These are phyloP conservation scores for Colletotrichum camelliae DNA, from an alignment of 2,329 filamentous ascomycete species.

Conservation along the genomic window DNA sequence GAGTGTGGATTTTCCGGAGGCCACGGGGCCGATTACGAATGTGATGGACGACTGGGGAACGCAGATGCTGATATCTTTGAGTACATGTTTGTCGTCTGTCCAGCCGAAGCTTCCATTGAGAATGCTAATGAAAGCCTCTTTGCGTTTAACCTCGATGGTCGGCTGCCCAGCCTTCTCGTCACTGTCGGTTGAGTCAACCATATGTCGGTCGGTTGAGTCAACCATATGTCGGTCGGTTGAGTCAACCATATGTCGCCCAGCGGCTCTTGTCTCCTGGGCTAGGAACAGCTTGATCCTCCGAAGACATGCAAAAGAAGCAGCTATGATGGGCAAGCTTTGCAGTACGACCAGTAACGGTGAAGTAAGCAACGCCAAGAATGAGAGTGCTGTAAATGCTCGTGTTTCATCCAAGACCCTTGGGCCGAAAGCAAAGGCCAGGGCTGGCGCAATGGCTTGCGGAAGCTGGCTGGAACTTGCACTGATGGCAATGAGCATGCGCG, in stretches of 20 bases:
- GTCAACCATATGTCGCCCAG: not conserved
- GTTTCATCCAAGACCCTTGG: not conserved
- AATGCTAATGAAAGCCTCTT: not conserved
- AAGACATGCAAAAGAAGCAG: conserved; percentile 18
- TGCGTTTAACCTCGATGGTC: not conserved
- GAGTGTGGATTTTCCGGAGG: conserved; percentile 41
- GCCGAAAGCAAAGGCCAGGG: not conserved
- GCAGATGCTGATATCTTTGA: conserved; percentile 24
- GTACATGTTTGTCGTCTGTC: conserved; percentile 20
- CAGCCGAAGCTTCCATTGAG: conserved; percentile 27
- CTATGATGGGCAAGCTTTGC: conserved; percentile 8
- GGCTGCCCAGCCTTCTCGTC: not conserved
- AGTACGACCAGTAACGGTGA: conserved; percentile 13
- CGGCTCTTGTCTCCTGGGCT: not conserved
- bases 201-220: too few species aligned
- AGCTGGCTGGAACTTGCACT: conserved; percentile 8
- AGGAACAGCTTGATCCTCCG: conserved; percentile 23
- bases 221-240: not conserved
- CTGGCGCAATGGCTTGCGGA: not conserved
- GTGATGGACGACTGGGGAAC: conserved; percentile 29
- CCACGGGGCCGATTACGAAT: conserved; percentile 42
- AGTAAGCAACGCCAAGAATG: not conserved
- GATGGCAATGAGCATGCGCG: conserved; percentile 29
- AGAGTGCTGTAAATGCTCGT: not conserved
- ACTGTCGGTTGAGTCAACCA: not conserved